Evolutionary conservation across 2,329 filamentous ascomycete species (phyloP).

Genomic region (Fusarium cyanostomum): DNA sequence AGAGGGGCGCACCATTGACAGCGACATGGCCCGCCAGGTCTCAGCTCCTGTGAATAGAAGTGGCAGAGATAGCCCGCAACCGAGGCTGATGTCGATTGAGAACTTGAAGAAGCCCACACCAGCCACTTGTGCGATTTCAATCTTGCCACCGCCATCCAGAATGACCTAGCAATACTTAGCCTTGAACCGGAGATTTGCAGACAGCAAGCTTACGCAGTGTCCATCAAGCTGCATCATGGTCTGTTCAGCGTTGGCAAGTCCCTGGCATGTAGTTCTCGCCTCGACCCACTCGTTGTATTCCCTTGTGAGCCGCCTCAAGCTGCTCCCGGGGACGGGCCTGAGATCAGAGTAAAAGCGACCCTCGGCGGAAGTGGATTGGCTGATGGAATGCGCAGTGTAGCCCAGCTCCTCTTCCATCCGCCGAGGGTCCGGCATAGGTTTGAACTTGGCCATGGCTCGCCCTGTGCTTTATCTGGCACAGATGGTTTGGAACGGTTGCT

Average conservation of each 20-base stretch:
- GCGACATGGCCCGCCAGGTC: background rate
- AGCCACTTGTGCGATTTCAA: background rate
- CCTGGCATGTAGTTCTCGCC: no score
- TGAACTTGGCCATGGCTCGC: constrained; percentile 5
- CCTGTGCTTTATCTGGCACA: no score
- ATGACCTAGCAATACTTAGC: background rate
- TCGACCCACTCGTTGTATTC: constrained; percentile 6
- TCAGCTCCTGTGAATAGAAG: background rate
- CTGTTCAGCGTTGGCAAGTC: no score
- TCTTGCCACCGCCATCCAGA: background rate
- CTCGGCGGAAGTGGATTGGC: background rate
- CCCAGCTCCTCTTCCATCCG: constrained; percentile 6
- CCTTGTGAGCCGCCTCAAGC: background rate
- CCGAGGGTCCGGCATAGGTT: background rate
- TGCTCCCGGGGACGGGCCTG: background rate
- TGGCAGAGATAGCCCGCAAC: background rate
- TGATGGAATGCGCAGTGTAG: background rate
- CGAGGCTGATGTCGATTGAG: background rate
- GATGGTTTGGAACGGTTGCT: no score
- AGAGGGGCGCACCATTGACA: background rate
- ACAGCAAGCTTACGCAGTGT: no score
- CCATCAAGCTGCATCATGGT: no score
- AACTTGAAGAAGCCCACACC: background rate
- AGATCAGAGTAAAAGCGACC: constrained; percentile 4
- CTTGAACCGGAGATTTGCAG: no score